Evolutionary conservation across 2,329 filamentous ascomycete species (phyloP).

Genomic region (Chalaropsis thielavioides): DNA sequence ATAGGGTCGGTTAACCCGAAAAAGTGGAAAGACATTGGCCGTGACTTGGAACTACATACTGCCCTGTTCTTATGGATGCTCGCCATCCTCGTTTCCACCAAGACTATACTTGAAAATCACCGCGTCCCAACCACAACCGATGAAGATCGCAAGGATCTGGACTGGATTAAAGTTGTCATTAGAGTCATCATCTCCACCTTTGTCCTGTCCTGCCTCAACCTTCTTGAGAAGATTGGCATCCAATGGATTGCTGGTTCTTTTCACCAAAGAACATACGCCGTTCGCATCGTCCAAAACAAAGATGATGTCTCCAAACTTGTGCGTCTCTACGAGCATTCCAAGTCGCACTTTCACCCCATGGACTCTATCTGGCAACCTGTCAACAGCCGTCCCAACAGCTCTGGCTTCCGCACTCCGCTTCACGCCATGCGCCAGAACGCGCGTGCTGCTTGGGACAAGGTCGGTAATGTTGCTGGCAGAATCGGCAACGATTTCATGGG

Average conservation of each 20-base stretch:
- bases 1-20: conserved; percentile 72
- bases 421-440: conserved; percentile 59
- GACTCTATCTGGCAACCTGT: conserved; percentile 35
- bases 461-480: conserved; percentile 71
- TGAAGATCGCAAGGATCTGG: conserved; percentile 36
- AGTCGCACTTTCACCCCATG: conserved; percentile 49
- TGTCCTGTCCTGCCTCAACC: conserved; percentile 64
- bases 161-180: conserved; percentile 67
- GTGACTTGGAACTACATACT: conserved; percentile 68
- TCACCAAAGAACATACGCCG: conserved; percentile 77
- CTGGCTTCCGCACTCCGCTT: conserved; percentile 59
- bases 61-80: conserved; percentile 89
- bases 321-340: conserved; percentile 53
- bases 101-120: conserved; percentile 56
- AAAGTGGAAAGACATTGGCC: conserved; percentile 85
- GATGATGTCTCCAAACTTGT: conserved; percentile 58
- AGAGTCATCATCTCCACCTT: conserved; percentile 81
- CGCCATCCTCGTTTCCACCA: conserved; percentile 70
- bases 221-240: conserved; percentile 83
- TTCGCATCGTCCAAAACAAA: conserved; percentile 84
- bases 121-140: conserved; percentile 18
- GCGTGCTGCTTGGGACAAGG: conserved; percentile 58
- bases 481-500: conserved; percentile 90
- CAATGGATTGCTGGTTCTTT: conserved; percentile 91
- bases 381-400: conserved; percentile 29